Conservation (phyloP, 2,329 filamentous ascomycete genomes). For the Colletotrichum neosansevieriae region DNA sequence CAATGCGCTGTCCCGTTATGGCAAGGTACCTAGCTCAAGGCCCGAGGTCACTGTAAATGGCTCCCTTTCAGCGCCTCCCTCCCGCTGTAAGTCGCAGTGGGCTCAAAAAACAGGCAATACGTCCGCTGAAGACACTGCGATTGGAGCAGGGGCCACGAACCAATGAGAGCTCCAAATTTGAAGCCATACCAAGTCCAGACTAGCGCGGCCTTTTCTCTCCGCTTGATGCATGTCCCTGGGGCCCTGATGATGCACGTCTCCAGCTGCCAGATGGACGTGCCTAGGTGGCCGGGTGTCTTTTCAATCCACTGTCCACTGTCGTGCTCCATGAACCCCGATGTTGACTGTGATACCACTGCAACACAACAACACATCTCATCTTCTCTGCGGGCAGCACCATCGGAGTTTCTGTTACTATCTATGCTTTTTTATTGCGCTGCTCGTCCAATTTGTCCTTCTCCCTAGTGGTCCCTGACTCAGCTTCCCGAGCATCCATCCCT, state of each 20-base stretch:
- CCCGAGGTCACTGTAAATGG: neutral
- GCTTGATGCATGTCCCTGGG: constrained; percentile 22
- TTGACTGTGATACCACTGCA: neutral
- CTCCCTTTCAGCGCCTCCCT: neutral
- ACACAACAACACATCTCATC: neutral
- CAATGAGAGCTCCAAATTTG: constrained; percentile 13
- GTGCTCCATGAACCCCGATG: neutral
- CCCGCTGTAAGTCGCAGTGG: neutral
- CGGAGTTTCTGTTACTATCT: neutral
- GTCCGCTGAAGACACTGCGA: constrained; percentile 2
- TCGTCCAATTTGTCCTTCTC: constrained; percentile 16
- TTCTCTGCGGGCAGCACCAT: constrained; percentile 3
- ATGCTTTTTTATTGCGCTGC: neutral
- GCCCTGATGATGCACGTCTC: constrained; percentile 32
- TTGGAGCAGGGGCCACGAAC: neutral
- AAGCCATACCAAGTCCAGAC: neutral
- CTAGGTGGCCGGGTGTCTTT: neutral
- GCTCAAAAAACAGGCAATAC: neutral
- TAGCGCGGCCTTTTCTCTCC: constrained; percentile 17
- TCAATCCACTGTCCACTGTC: neutral
- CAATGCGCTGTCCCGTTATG: no score
- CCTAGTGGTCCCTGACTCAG: constrained; percentile 31
- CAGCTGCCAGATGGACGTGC: constrained; percentile 19
- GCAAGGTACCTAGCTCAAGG: no score
- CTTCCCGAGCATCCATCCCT: constrained; percentile 24